Base-by-base conservation (phyloP, 148 eudicot species). In the Linanthus parryae region DNA sequence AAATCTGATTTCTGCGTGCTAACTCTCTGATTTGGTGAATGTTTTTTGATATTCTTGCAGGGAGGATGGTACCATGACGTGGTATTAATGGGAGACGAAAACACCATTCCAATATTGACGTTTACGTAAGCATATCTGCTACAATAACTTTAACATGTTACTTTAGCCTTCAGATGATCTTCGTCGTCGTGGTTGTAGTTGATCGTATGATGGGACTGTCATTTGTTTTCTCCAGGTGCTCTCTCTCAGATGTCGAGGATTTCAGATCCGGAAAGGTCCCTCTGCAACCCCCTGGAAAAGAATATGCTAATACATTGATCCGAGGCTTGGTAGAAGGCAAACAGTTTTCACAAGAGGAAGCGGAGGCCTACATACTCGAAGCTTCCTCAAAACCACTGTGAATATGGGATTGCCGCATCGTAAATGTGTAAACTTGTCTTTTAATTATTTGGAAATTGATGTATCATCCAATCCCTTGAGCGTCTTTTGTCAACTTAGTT, bases 11-110 rank as follows among this genome's bases (percentile, higher is more conserved):
- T 36, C 2, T 53, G 22, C 37, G 6, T 21, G 18, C 2, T 9
- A 4, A n/a, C 1, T 55, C 39, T 43, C 33, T 25, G 12, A 16
- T 25, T 12, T 52, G 41, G 40, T 2, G 7, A 31, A 23, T 21
- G 8, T 59, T 35, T 28, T 28, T 43, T 53, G 30, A 3, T 26
- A 44, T 59, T 42, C 19, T 33, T 71, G 76, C 87, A 92, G 99
- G 52, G 44, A 3, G 85, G 88, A n/a, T 94, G 96, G 99, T 94
- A 94, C 65, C 80, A 71, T 41, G 82, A 82, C 12, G 85, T 82
- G 2, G 70, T 84, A 51, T 74, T 64, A 56, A 27, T 94, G 69
- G 96, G 96, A 15, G 80, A 78, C 59, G 96, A 94, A 74, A 63
- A 69, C 26, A 84, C 65, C 52, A 72, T 84, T 52, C 95, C 99